Conservation (phyloP, 1,284 basidiomycete species). For the Cryptococcus neoformans region DNA sequence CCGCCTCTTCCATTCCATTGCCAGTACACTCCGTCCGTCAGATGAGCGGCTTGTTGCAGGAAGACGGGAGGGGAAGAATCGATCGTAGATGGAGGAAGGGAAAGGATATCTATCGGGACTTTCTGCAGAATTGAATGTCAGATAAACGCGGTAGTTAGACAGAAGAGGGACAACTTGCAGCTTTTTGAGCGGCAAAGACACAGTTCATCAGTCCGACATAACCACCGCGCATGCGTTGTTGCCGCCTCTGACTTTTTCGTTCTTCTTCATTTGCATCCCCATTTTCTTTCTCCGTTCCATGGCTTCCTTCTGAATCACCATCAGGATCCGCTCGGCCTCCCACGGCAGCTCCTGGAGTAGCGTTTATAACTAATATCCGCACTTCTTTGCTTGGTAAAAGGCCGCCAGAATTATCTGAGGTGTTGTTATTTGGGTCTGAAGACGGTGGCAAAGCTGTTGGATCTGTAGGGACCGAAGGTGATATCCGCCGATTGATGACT, state of each 20-base stretch:
- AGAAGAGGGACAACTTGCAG: slow-evolving; percentile 55
- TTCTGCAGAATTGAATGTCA: slow-evolving; percentile 56
- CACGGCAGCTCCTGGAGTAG: slow-evolving; percentile 60
- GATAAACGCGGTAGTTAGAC: slow-evolving; percentile 3
- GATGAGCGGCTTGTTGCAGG: slow-evolving; percentile 92
- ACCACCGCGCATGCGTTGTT: slow-evolving; percentile 41
- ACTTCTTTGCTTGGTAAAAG: slow-evolving; percentile 56
- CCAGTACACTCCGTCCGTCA: slow-evolving; percentile 93
- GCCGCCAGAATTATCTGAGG: too few relatives aligned
- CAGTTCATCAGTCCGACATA: slow-evolving; percentile 97
- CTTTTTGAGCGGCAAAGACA: slow-evolving; percentile 98
- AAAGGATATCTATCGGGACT: slow-evolving; percentile 94
- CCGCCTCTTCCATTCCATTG: slow-evolving; percentile 66
- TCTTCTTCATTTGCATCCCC: slow-evolving; percentile 8
- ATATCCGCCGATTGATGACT: slow-evolving; percentile 80
- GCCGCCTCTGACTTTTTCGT: not conserved
- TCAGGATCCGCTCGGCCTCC: slow-evolving; percentile 53
- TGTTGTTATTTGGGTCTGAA: too few relatives aligned
- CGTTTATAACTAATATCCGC: slow-evolving; percentile 85
- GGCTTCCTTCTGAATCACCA: not conserved
- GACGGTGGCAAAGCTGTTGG: slow-evolving; percentile 12
- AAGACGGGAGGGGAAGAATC: slow-evolving; percentile 73
- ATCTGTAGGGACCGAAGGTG: slow-evolving; percentile 25
- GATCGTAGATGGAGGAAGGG: slow-evolving; percentile 67
- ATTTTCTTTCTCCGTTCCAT: slow-evolving; percentile 22